phyloP scores from a whole-genome alignment of 2,329 filamentous ascomycete species.

The Aspergillus eucalypticola region DNA sequence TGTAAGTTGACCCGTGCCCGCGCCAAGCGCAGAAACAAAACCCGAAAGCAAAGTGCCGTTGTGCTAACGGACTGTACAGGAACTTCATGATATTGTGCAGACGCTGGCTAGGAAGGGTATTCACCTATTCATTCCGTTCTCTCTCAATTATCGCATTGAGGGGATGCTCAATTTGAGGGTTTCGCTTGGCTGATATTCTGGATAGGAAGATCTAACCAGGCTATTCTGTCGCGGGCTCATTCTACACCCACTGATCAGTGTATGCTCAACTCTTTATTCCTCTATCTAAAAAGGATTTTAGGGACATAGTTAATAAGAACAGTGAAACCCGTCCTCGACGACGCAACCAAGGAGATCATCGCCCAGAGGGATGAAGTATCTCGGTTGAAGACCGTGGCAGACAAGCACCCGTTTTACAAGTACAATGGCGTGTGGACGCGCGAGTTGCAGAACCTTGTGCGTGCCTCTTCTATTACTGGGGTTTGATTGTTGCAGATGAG shows the following conservation, averaged over 20 bases:
- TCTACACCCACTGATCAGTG: slow-evolving; percentile 71
- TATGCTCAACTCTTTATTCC: slow-evolving; percentile 39
- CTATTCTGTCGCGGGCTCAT: slow-evolving; percentile 83
- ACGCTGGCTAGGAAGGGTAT: slow-evolving; percentile 74
- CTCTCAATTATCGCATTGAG: too few relatives aligned
- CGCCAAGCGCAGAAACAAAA: not conserved
- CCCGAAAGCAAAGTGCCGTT: slow-evolving; percentile 15
- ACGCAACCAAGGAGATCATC: slow-evolving; percentile 69
- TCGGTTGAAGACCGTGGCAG: slow-evolving; percentile 71
- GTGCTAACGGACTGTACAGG: slow-evolving; percentile 43
- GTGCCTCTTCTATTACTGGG: slow-evolving; percentile 27
- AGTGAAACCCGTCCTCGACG: slow-evolving; percentile 70
- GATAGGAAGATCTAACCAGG: slow-evolving; percentile 72
- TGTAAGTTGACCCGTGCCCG: slow-evolving; percentile 43
- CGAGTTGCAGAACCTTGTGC: slow-evolving; percentile 76
- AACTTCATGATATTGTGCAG: slow-evolving; percentile 78
- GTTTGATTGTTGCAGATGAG: not conserved
- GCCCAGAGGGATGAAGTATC: slow-evolving; percentile 70
- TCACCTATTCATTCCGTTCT: not conserved
- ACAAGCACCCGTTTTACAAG: slow-evolving; percentile 95
- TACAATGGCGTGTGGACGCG: slow-evolving; percentile 88
- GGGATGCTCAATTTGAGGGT: too few relatives aligned
- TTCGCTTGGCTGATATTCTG: too few relatives aligned
- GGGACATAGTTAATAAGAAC: slow-evolving; percentile 14
- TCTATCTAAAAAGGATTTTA: not conserved